Evolutionary conservation across 1,139 yeast genomes (phyloP).

Genomic region (Trichomonascaceae sp.): DNA sequence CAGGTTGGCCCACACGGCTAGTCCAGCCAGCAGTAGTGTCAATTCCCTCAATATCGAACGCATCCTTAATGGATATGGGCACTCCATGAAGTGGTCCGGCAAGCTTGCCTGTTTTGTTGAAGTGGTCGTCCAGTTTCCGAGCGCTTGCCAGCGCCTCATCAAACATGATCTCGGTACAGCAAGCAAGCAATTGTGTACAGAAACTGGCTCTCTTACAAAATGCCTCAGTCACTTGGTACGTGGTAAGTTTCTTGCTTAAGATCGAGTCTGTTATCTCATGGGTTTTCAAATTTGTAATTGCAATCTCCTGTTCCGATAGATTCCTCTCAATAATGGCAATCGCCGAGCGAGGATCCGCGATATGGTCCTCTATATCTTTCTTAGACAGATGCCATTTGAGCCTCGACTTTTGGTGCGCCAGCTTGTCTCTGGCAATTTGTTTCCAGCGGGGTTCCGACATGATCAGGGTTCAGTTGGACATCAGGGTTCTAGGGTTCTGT

Average conservation of each 20-base stretch:
- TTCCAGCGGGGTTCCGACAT: too few species aligned
- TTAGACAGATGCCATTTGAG: neutral
- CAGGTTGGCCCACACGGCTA: constrained; percentile 8
- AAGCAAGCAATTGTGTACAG: constrained; percentile 41
- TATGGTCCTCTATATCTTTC: neutral
- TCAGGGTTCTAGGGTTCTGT: too few species aligned
- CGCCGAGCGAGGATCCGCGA: neutral
- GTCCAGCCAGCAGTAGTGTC: constrained; percentile 10
- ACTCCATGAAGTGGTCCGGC: constrained; percentile 39
- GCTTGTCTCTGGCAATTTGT: neutral
- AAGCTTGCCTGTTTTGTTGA: constrained; percentile 24
- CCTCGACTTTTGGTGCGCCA: neutral
- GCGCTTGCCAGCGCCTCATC: constrained; percentile 27
- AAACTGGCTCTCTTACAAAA: constrained; percentile 43
- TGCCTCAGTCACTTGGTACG: constrained; percentile 15
- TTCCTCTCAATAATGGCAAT: constrained; percentile 4
- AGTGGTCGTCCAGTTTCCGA: constrained; percentile 26
- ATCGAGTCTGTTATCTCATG: constrained; percentile 5
- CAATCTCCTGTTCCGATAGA: constrained; percentile 5
- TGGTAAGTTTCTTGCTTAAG: constrained; percentile 6
- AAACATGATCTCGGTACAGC: constrained; percentile 24
- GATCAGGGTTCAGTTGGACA: too few species aligned
- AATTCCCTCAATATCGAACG: constrained; percentile 17
- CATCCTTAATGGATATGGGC: constrained; percentile 44
- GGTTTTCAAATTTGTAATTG: constrained; percentile 7